Conservation (phyloP, 2,329 filamentous ascomycete genomes). For the Whalleya microplaca region DNA sequence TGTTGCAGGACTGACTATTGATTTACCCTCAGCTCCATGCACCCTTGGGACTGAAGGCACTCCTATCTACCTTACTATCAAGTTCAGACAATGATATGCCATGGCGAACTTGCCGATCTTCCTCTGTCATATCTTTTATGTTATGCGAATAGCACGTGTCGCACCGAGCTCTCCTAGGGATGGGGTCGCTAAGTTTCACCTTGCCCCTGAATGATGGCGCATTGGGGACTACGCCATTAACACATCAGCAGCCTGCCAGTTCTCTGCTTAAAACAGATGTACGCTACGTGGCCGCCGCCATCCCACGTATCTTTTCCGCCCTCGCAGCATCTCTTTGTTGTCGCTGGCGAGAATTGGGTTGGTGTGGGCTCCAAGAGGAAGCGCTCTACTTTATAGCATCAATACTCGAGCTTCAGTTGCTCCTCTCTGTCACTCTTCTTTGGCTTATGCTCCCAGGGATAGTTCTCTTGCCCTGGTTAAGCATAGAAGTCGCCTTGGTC, state of each 20-base stretch:
- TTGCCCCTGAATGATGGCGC: slow-evolving; percentile 25
- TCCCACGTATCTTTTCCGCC: slow-evolving; percentile 19
- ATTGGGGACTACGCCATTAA: slow-evolving; percentile 26
- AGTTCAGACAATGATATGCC: slow-evolving; percentile 1
- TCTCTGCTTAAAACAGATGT: slow-evolving; percentile 25
- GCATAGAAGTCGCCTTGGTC: slow-evolving; percentile 14
- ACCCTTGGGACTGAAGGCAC: neutral
- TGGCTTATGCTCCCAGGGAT: slow-evolving; percentile 29
- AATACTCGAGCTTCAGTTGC: slow-evolving; percentile 23
- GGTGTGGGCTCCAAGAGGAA: slow-evolving; percentile 11
- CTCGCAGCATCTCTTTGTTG: slow-evolving; percentile 2
- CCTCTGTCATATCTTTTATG: neutral
- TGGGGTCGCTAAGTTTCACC: slow-evolving; percentile 23
- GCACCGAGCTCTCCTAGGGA: neutral
- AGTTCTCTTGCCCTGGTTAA: slow-evolving; percentile 18
- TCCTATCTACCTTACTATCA: neutral
- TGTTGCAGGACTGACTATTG: neutral
- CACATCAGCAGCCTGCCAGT: slow-evolving; percentile 21
- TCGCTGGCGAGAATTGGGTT: slow-evolving; percentile 4
- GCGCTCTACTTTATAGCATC: slow-evolving; percentile 22
- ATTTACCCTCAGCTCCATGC: neutral
- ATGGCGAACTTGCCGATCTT: slow-evolving; percentile 10
- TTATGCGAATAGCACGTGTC: neutral
- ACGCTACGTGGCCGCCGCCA: slow-evolving; percentile 12
- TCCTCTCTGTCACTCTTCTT: slow-evolving; percentile 16